These are phyloP conservation scores for Petunia hybrid DNA, from an alignment of 305 asterid species.

Conservation along the genomic window DNA sequence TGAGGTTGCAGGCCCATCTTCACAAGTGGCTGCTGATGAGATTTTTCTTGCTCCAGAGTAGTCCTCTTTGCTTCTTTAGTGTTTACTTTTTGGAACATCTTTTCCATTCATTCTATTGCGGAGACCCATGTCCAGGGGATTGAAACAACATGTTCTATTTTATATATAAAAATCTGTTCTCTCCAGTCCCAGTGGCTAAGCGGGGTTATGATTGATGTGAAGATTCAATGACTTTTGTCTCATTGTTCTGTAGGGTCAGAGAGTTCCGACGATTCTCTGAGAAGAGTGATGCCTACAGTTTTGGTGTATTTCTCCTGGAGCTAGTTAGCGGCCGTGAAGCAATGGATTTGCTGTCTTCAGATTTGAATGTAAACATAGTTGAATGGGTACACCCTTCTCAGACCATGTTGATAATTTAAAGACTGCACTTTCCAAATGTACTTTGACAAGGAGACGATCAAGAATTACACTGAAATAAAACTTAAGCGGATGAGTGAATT, in stretches of 20 bases:
- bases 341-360: slow-evolving; percentile 59
- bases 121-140: not conserved
- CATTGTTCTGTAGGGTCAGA: slow-evolving; percentile 62
- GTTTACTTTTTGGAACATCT: slow-evolving; percentile 23
- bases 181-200: slow-evolving; percentile 25
- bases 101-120: not conserved
- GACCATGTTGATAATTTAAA: slow-evolving; percentile 28
- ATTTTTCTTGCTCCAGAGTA: slow-evolving; percentile 92
- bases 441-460: not conserved
- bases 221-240: slow-evolving; percentile 23
- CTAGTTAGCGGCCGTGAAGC: slow-evolving; percentile 82
- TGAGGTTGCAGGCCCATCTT: slow-evolving; percentile 80
- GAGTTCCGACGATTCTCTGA: slow-evolving; percentile 90
- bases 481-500: not conserved
- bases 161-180: slow-evolving; percentile 20
- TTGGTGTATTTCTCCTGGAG: slow-evolving; percentile 89
- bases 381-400: slow-evolving; percentile 69
- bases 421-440: not conserved
- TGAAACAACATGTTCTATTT: not conserved
- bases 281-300: slow-evolving; percentile 90
- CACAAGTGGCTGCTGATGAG: slow-evolving; percentile 63
- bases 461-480: not conserved
- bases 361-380: slow-evolving; percentile 60
- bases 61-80: slow-evolving; percentile 37
- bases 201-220: slow-evolving; percentile 22